These are phyloP conservation scores for Coemansia javaensis DNA, from an alignment of 192 early-diverging fungal species.

Conservation along the genomic window DNA sequence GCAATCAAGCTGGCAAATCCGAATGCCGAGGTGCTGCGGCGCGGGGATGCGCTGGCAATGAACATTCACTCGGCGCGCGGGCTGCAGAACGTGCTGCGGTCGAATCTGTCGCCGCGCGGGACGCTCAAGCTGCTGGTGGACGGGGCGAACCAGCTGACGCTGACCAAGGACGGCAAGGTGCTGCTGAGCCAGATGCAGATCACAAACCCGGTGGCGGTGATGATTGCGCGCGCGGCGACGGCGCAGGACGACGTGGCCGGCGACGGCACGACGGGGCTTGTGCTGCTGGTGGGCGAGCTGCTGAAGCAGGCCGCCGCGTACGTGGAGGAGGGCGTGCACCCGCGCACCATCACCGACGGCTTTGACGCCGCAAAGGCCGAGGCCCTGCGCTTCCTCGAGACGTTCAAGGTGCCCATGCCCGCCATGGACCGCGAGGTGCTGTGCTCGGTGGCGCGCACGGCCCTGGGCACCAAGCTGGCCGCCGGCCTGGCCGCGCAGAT, in stretches of 20 bases:
- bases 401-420: conserved; percentile 70
- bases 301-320: conserved; percentile 93
- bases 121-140: conserved; percentile 99
- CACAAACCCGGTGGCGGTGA: conserved; percentile 98
- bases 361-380: conserved; percentile 97
- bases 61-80: conserved; percentile 96
- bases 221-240: conserved; percentile 98
- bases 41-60: conserved; percentile 93
- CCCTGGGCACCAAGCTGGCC: conserved; percentile 93
- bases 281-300: conserved; percentile 94
- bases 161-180: conserved; percentile 99
- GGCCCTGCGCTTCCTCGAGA: conserved; percentile 87
- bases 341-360: conserved; percentile 91
- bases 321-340: conserved; percentile 95
- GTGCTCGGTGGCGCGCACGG: conserved; percentile 87
- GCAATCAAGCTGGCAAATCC: conserved; percentile 95
- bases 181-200: conserved; percentile 99
- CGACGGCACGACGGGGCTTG: conserved; percentile 97
- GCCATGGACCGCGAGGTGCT: conserved; percentile 88
- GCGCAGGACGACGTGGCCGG: conserved; percentile 99
- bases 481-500: conserved; percentile 83
- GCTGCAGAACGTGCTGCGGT: conserved; percentile 90
- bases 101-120: conserved; percentile 96
- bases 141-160: conserved; percentile 91
- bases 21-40: conserved; percentile 96